These are phyloP conservation scores for Talaromyces pinophilus DNA, from an alignment of 2,329 filamentous ascomycete species.

Conservation along the genomic window DNA sequence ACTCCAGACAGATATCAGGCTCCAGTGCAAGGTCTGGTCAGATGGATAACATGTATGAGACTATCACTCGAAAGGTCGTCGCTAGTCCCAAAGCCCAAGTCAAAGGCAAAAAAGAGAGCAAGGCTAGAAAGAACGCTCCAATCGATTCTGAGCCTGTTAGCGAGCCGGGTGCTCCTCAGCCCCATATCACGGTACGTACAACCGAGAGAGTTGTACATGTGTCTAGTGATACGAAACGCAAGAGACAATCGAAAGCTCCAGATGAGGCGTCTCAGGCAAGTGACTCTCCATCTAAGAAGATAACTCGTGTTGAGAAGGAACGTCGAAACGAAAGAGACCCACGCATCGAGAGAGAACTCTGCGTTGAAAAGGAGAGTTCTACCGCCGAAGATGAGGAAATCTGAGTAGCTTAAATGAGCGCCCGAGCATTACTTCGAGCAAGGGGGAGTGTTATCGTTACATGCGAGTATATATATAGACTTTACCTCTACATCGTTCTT, in stretches of 20 bases:
- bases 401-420: background rate
- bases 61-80: slow-evolving; percentile 29
- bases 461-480: slow-evolving; percentile 5
- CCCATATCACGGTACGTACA: slow-evolving; percentile 27
- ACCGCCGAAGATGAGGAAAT: background rate
- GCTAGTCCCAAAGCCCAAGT: slow-evolving; percentile 37
- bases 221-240: slow-evolving; percentile 31
- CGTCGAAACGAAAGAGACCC: slow-evolving; percentile 21
- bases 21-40: slow-evolving; percentile 34
- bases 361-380: background rate
- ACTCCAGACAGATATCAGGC: slow-evolving; percentile 34
- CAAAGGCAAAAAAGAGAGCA: slow-evolving; percentile 38
- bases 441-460: background rate
- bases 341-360: slow-evolving; percentile 22
- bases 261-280: slow-evolving; percentile 27
- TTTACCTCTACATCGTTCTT: background rate
- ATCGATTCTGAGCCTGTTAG: slow-evolving; percentile 26
- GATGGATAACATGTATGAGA: slow-evolving; percentile 27
- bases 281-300: slow-evolving; percentile 29
- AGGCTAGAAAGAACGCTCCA: slow-evolving; percentile 27
- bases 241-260: slow-evolving; percentile 27
- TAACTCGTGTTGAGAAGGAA: slow-evolving; percentile 26
- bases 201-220: slow-evolving; percentile 27
- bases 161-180: slow-evolving; percentile 23
- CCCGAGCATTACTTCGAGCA: background rate